Evolutionary conservation across 2,329 filamentous ascomycete genomes (phyloP), one percentile per base, ranked within the genome.

Genomic region (Lecanicillium sp.): DNA sequence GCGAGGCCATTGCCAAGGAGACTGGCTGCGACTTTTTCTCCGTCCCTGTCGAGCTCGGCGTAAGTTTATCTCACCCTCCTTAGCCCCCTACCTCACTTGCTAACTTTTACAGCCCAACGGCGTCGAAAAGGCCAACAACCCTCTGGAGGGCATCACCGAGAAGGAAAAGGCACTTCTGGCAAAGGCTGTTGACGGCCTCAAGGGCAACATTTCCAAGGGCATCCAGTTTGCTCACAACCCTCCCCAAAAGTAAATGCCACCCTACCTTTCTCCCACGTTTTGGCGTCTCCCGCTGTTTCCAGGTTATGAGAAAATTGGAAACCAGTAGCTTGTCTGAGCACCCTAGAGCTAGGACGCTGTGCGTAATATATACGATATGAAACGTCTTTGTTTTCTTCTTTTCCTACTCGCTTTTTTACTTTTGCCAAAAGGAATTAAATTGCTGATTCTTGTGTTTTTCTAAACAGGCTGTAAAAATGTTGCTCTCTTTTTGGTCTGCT

Each of bases 141-240:
- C 87, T 47, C 74, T 96, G 50, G 74, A 71, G 54, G 73, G 73
- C 47, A 78, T 88, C 57, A 87, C 83, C 58, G 83, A 87, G 34
- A 79, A 87, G 68, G 92, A 96, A 78, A 85, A 94, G 81, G 78
- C 75, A 56, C 79, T 96, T 48, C 75, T 96, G 54, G 71, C 83
- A 54, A 81, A 78, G 57, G 78, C 75, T 61, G 74, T 85, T 60
- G 71, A 77, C 52, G 90, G 83, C 50, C 78, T 96, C 47, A 84
- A 88, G 73, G 82, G 78, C 69, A 96, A 96, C 72, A 95, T 98
- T 62, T 69, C 78, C 58, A 95, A 96, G 80, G 92, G 92, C 60
- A 72, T 95, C 59, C 78, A 81, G 60, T 98, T 96, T 62, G 82
- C 82, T 65, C 75, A 85, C 71, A 89, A 83, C 75, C 79, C 85